Evolutionary conservation across 768 basidiomycete genomes (phyloP), one percentile per base, ranked within the genome.

Genomic region (Lentinula edodes): DNA sequence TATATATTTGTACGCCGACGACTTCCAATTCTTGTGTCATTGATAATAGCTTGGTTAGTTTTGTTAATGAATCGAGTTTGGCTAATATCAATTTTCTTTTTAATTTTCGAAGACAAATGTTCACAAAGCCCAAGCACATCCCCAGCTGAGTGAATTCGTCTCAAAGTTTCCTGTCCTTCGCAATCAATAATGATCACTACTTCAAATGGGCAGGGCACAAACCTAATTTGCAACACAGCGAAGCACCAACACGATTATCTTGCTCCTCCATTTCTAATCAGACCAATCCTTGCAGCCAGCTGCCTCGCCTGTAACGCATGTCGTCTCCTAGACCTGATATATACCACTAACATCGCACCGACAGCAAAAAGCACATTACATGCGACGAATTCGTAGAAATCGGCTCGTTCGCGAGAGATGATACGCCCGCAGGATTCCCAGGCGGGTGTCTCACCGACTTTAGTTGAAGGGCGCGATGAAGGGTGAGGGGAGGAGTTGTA

Each of bases 381-480:
- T 28, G 87, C 93, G 7, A 95, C 74, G 72, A 97, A 98, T 71
- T 97, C 94, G 75, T 86, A 91, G 70, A 92, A 98, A 72, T 95
- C 93, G 7, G 83, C 88, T 48, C 88, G 84, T 74, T 98, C 95
- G 63, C 84, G 80, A 18, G 77, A 74, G 50, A 90, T 79, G 39
- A 95, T 90, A 64, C 93, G 92, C 3, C 95, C 95, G 67, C 95
- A 98, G 4, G 94, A 86, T 69, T 94, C 89, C 93, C 94, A 98
- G 5, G 93, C 94, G 3, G 88, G 87, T 1, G 83, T 85, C 73
- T 88, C 86, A 43, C 85, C 86, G 36, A 38, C 66, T 67, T 20
- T 20, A n/a, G 20, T 38, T 9, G 42, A 48, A 7, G 62, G 34
- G 7, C 52, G 18, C 35, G 18, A 7, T 61, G 60, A 34, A 56